Base-by-base conservation (phyloP, 2,329 filamentous ascomycete genomes). In the Pseudogymnoascus sp. region DNA sequence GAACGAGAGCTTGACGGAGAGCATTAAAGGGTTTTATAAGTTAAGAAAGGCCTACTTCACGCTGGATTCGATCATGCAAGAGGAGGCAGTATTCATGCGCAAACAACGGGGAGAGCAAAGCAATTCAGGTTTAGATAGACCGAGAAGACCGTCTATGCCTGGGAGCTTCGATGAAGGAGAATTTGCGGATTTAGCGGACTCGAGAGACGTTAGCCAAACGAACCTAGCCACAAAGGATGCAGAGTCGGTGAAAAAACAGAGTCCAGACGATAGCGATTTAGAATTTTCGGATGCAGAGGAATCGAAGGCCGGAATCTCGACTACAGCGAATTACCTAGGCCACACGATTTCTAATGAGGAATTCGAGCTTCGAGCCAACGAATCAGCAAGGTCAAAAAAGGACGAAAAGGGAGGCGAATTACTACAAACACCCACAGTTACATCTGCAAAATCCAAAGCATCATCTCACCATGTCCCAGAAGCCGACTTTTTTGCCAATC, bases 1-100 rank as follows among this genome's bases (percentile, higher is more conserved):
- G 69, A 96, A 96, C 68, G 95, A 98, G 78, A 96, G 90, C 72
- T 77, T 98, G 70, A 93, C 93, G 0, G 95, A 98, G 74, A 91
- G 87, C 14, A 84, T 98, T 74, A 91, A 89, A 75, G 91, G 91
- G 5, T 98, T 98, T 72, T 96, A 96, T 73, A 96, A 95, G 75
- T 77, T 98, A 69, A 83, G 93, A 66, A 96, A 96, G 73, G 93
- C 93, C 0, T 98, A 90, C 71, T 78, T 91, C 40, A 89, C 91
- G 0, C 79, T 99, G 3, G 89, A 96, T 70, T 82, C 82, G 8
- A 90, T 99, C 62, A 82, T 93, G 72, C 83, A 89, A 65, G 84
- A 88, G 35, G 93, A 96, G 75, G 82, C 82, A 24, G 85, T 82
- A 65, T 79, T 78, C 66, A 62, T 81, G n/a, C 71, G 75, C 59